Conservation (phyloP, 2,329 filamentous ascomycete species). For the Atkinsonella hypoxylon region DNA sequence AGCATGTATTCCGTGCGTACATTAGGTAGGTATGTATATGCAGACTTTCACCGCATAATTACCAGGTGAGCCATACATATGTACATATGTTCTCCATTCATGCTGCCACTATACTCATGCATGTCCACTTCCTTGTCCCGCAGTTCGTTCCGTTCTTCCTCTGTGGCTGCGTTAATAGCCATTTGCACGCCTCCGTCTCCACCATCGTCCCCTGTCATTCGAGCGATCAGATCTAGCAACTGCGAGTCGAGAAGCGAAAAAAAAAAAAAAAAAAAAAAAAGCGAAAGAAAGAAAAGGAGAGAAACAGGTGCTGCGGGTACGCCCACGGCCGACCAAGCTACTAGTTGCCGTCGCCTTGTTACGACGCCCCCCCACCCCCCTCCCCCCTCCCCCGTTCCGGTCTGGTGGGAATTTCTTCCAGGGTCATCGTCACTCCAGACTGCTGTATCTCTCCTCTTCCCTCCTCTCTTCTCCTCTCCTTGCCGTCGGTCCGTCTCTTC, state of each 20-base stretch:
- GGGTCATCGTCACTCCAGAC: constrained; percentile 5
- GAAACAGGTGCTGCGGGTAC: background rate
- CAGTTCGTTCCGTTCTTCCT: background rate
- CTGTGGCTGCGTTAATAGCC: background rate
- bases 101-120: background rate
- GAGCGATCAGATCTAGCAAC: background rate
- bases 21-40: background rate
- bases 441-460: background rate
- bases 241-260: background rate
- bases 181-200: background rate
- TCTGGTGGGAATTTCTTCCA: constrained; percentile 5
- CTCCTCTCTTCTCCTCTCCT: background rate
- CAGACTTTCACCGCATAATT: no score
- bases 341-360: background rate
- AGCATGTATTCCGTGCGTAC: no score
- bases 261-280: background rate
- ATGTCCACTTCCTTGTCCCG: background rate
- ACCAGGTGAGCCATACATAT: no score
- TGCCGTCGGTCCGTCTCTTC: background rate
- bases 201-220: background rate
- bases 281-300: background rate
- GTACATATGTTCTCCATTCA: no score
- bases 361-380: background rate
- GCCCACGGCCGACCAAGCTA: background rate
- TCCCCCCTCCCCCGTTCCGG: background rate